Conservation (phyloP, 1,139 yeast genomes). For the Taphrina communis region DNA sequence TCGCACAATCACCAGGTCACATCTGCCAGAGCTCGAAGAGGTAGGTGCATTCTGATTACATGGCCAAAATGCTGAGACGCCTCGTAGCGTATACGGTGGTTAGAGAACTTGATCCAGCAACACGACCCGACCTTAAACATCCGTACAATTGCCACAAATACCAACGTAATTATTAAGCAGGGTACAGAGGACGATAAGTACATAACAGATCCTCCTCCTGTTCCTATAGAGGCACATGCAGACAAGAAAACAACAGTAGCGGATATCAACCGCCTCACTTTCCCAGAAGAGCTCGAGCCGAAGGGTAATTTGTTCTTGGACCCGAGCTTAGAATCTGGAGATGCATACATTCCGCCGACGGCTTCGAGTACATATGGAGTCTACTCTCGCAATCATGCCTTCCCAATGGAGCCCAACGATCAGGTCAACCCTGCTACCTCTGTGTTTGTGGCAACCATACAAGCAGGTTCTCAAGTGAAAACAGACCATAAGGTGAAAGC, state of each 20-base stretch:
- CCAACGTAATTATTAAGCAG: slow-evolving; percentile 4
- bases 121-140: slow-evolving; percentile 20
- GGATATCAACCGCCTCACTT: slow-evolving; percentile 16
- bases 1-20: slow-evolving; percentile 33
- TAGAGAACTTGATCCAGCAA: slow-evolving; percentile 27
- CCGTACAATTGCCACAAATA: slow-evolving; percentile 16
- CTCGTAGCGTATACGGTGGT: slow-evolving; percentile 28
- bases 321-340: slow-evolving; percentile 31
- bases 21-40: slow-evolving; percentile 37
- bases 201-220: slow-evolving; percentile 21
- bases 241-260: not conserved
- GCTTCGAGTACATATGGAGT: slow-evolving; percentile 28
- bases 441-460: slow-evolving; percentile 23
- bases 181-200: not conserved
- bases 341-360: slow-evolving; percentile 24
- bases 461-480: slow-evolving; percentile 18
- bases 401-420: not conserved
- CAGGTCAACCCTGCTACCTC: slow-evolving; percentile 15
- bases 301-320: slow-evolving; percentile 34
- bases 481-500: not conserved
- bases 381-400: slow-evolving; percentile 21
- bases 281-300: slow-evolving; percentile 38
- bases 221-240: not conserved
- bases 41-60: not conserved
- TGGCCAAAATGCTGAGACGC: not conserved